A percentile compares a stretch with the other conserved stretches of the same genome.
Conservation (phyloP, 2,329 filamentous ascomycete species). For the Lasiodiplodia citricola region DNA sequence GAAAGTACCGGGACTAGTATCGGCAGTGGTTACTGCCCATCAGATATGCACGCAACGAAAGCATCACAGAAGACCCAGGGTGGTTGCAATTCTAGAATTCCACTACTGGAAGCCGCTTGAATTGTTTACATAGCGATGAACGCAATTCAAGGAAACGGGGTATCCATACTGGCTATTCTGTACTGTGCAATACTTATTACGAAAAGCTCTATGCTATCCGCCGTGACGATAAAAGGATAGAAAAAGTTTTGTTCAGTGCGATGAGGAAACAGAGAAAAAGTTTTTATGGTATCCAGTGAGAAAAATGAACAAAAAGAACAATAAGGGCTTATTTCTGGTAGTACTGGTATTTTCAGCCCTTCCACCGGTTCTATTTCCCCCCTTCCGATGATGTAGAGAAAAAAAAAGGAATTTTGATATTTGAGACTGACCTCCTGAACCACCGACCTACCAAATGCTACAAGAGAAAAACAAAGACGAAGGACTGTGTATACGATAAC, state of each 20-base stretch:
- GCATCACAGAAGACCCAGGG: not conserved
- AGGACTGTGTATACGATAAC: not conserved
- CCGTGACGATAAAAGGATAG: not conserved
- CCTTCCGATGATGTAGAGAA: not conserved
- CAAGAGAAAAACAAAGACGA: not conserved
- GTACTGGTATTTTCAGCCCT: not conserved
- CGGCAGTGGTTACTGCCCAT: too few species aligned
- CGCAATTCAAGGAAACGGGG: not conserved
- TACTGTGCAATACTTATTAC: not conserved
- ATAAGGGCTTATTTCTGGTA: not conserved
- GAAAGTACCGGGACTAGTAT: not conserved
- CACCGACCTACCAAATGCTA: not conserved
- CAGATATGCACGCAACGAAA: not conserved
- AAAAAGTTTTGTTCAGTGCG: not conserved
- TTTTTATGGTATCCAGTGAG: not conserved
- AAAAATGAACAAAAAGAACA: not conserved
- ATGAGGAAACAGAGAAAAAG: not conserved
- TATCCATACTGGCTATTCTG: slow-evolving; percentile 1
- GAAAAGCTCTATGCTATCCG: not conserved
- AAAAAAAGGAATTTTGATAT: not conserved
- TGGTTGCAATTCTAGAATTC: not conserved
- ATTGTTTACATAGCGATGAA: not conserved
- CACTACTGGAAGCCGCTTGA: not conserved
- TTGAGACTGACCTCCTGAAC: not conserved
- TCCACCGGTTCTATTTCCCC: not conserved